Conservation (phyloP, 2,329 filamentous ascomycete species). For the Colletotrichum sp. region DNA sequence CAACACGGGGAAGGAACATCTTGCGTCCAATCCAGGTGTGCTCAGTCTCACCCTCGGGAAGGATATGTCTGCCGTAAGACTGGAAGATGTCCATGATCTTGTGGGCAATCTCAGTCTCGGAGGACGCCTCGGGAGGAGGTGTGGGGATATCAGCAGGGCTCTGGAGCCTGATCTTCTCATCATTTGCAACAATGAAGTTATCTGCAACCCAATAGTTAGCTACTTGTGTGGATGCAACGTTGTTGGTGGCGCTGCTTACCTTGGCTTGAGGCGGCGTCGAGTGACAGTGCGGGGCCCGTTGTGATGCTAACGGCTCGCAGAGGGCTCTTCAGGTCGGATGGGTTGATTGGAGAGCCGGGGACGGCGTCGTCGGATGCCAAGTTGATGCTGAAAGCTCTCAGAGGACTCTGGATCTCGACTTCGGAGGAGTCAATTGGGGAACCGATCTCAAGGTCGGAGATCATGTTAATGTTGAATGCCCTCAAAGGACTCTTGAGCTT, state of each 20-base stretch:
- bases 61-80: slow-evolving; percentile 9
- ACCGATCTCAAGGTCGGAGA: slow-evolving; percentile 13
- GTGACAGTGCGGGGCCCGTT: background rate
- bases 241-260: background rate
- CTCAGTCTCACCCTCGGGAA: slow-evolving; percentile 11
- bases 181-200: background rate
- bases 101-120: slow-evolving; percentile 13
- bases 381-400: slow-evolving; percentile 12
- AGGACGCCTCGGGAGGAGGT: slow-evolving; percentile 2
- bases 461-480: slow-evolving; percentile 1
- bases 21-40: slow-evolving; percentile 20
- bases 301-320: background rate
- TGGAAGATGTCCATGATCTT: slow-evolving; percentile 17
- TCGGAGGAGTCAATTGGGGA: slow-evolving; percentile 15
- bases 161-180: background rate
- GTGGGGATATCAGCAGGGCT: background rate
- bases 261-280: background rate
- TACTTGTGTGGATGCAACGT: background rate
- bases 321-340: background rate
- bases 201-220: background rate
- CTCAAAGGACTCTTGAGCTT: slow-evolving; percentile 8
- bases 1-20: slow-evolving; percentile 18
- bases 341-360: background rate
- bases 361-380: background rate
- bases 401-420: background rate